Evolutionary conservation across 176 grass and related monocot species (phyloP).

Genomic region (Oryza punctata): DNA sequence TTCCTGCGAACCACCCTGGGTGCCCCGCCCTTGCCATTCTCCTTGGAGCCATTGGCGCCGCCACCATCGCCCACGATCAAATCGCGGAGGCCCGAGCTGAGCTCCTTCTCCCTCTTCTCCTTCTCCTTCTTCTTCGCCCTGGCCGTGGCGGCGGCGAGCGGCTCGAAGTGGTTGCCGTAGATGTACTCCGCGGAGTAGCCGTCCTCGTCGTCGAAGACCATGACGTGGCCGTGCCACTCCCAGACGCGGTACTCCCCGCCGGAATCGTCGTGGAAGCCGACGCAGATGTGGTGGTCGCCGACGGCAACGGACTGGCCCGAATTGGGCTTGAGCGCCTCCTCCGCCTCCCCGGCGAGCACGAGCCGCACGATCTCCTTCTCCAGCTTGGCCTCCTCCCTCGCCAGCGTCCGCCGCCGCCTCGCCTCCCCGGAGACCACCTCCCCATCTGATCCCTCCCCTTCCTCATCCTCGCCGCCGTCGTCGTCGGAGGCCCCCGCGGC

Average conservation of each 20-base stretch:
- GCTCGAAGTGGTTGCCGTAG: conserved; percentile 92
- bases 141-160: conserved; percentile 45
- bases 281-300: conserved; percentile 87
- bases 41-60: conserved; percentile 14
- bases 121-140: conserved; percentile 60
- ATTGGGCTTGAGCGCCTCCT: conserved; percentile 77
- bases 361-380: conserved; percentile 86
- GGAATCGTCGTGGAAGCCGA: conserved; percentile 77
- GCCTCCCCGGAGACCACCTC: conserved; percentile 38
- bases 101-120: conserved; percentile 62
- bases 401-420: conserved; percentile 56
- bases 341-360: conserved; percentile 61
- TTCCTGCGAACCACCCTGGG: conserved; percentile 68
- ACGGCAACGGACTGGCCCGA: conserved; percentile 86
- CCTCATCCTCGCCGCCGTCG: conserved; percentile 37
- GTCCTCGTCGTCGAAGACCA: conserved; percentile 91
- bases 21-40: conserved; percentile 32
- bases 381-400: conserved; percentile 76
- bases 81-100: conserved; percentile 70
- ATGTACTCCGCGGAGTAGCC: conserved; percentile 95
- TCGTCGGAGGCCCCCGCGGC: conserved; percentile 40
- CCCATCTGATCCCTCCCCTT: conserved; percentile 21
- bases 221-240: conserved; percentile 99
- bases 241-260: conserved; percentile 86
- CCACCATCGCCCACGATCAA: conserved; percentile 56